A percentile compares a stretch with the other conserved stretches of the same genome.
phyloP scores from a whole-genome alignment of 2,329 filamentous ascomycete species.

The Pseudophaeomoniella oleicola region DNA sequence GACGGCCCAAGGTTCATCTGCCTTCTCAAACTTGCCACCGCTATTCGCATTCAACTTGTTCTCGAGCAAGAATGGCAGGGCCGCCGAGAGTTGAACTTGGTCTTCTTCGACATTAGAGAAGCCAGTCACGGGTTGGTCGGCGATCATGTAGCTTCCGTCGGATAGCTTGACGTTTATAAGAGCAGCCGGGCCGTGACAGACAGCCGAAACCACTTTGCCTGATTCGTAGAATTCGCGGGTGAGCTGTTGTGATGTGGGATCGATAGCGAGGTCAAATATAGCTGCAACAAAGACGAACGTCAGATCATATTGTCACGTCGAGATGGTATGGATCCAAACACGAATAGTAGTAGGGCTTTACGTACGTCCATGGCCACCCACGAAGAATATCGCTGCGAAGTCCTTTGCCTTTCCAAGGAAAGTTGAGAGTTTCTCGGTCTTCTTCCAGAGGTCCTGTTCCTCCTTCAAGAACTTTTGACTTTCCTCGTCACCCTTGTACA shows the following conservation, averaged over 20 bases:
- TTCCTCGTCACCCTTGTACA: conserved; percentile 36
- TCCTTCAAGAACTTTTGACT: conserved; percentile 41
- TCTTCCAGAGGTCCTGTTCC: conserved; percentile 46
- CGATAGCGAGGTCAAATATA: conserved; percentile 37
- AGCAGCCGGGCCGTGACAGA: conserved; percentile 33
- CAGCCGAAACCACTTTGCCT: conserved; percentile 33
- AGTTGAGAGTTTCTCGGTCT: conserved; percentile 42
- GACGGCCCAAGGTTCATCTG: conserved; percentile 26
- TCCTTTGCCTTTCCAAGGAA: conserved; percentile 43
- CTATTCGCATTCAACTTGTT: conserved; percentile 24
- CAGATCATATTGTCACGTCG: too few species aligned
- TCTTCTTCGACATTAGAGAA: conserved; percentile 34
- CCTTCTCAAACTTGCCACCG: conserved; percentile 30
- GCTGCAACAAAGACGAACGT: conserved; percentile 2
- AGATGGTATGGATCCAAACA: too few species aligned
- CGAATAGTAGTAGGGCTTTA: too few species aligned
- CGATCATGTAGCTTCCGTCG: conserved; percentile 26
- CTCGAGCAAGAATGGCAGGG: conserved; percentile 29
- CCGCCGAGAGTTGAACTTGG: neutral
- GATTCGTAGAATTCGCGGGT: conserved; percentile 33
- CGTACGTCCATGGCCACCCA: conserved; percentile 35
- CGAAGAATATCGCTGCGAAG: conserved; percentile 50
- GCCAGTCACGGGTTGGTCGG: conserved; percentile 27
- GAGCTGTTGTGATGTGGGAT: conserved; percentile 25
- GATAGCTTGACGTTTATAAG: conserved; percentile 28